Conservation (phyloP, 192 early-diverging fungal species). For the Coemansia sp. region DNA sequence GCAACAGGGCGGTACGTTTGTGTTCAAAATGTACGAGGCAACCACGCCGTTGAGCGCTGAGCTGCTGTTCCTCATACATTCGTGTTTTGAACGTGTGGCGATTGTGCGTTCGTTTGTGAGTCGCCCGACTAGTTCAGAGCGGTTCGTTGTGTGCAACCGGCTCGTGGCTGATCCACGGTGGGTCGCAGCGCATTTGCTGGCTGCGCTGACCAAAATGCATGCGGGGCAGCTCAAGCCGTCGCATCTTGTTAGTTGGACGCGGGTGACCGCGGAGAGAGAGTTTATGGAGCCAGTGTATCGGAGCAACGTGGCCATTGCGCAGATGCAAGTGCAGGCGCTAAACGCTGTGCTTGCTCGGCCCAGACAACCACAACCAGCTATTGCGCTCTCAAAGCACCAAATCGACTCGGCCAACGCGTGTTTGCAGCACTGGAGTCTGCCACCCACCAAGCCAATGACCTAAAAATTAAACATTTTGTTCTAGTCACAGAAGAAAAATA, state of each 20-base stretch:
- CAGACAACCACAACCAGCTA: not conserved
- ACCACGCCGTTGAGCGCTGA: constrained; percentile 39
- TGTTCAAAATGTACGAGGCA: constrained; percentile 30
- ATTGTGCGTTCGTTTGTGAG: constrained; percentile 32
- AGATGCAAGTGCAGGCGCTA: constrained; percentile 15
- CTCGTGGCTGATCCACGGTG: constrained; percentile 14
- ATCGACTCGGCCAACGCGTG: constrained; percentile 24
- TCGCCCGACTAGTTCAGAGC: constrained; percentile 22
- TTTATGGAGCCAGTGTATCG: constrained; percentile 26
- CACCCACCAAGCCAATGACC: not conserved
- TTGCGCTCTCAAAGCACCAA: constrained; percentile 3
- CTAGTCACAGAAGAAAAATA: not conserved
- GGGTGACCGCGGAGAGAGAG: constrained; percentile 17
- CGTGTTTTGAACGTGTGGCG: constrained; percentile 37
- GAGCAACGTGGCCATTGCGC: constrained; percentile 17
- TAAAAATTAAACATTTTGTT: not conserved
- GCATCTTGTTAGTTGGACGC: constrained; percentile 46
- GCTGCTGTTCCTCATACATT: constrained; percentile 30
- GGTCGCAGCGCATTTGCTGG: constrained; percentile 21
- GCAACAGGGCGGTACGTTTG: constrained; percentile 34
- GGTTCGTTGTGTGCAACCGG: constrained; percentile 34
- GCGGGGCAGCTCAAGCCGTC: constrained; percentile 22
- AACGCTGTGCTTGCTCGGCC: not conserved
- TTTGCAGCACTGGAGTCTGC: constrained; percentile 19
- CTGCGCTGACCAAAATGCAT: constrained; percentile 29